These are phyloP conservation scores for Phialocephala subalpina DNA, from an alignment of 2,329 filamentous ascomycete species.

Conservation along the genomic window DNA sequence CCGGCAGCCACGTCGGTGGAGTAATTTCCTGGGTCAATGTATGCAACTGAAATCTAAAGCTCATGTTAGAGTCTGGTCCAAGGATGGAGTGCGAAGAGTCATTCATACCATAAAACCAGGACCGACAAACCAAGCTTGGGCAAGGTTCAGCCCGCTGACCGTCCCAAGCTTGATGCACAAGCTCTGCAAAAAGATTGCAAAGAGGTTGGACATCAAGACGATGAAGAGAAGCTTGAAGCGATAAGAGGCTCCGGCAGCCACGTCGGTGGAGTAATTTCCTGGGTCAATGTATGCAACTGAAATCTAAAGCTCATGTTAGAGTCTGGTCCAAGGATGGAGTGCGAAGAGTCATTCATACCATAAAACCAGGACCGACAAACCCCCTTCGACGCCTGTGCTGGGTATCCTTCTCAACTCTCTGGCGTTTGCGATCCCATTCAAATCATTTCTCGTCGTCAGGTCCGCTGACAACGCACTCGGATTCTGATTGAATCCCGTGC, in stretches of 20 bases:
- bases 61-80: conserved; percentile 1
- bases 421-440: conserved; percentile 67
- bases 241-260: conserved; percentile 62
- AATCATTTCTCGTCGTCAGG: conserved; percentile 66
- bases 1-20: conserved; percentile 65
- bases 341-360: conserved; percentile 31
- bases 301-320: conserved; percentile 34
- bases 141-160: conserved; percentile 61
- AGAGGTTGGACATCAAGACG: conserved; percentile 63
- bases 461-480: conserved; percentile 65
- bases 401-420: conserved; percentile 57
- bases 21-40: conserved; percentile 59
- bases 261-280: conserved; percentile 65
- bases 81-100: not conserved
- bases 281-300: conserved; percentile 50
- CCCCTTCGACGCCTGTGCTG: conserved; percentile 43
- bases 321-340: not conserved
- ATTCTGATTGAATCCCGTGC: conserved; percentile 67
- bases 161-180: conserved; percentile 63
- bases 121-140: conserved; percentile 51
- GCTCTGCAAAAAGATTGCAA: conserved; percentile 65
- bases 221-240: conserved; percentile 62
- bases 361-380: conserved; percentile 47
- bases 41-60: conserved; percentile 46
- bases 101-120: not conserved